Base-by-base conservation (phyloP, 805 yeast species). In the Wickerhamiella siamensis region DNA sequence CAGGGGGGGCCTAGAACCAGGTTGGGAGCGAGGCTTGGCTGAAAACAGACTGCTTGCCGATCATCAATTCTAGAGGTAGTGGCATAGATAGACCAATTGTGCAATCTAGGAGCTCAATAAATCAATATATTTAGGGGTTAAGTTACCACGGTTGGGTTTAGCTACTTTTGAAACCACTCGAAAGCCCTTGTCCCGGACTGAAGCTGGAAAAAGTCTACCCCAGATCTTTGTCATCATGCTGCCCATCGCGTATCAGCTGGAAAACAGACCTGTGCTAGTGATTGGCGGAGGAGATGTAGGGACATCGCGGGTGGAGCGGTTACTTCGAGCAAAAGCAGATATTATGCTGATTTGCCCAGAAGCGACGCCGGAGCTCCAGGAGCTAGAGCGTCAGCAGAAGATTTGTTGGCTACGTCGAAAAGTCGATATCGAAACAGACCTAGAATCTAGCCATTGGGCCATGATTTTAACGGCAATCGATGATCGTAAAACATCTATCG, bases 281-380 rank as follows among this genome's bases (percentile, higher is more conserved):
- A 72, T 82, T 33, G 94, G 94, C 0, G 84, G 79, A 5, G 67
- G 67, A 6, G 61, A 58, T 37, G 94, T 83, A 6, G 94, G 86
- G 0, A 64, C 76, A 9, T 71, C 83, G 15, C 61, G 94, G 40
- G 74, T 82, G 3, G 64, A 69, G 41, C 83, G 79, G 52, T 63
- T 83, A 17, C 56, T 81, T 3, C 70, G 71, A 15, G 87, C 93
- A 0, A 71, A 77, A 48, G 88, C 91, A 8, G 66, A 65, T 40
- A 69, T 83, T 33, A 77, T 84, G 0, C 77, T 83, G 8, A 65
- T 83, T 5, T 60, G 67, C 4, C 80, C 77, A 47, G 50, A 54
- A 33, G 50, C 66, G 29, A 43, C 53, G 53, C 61, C 75, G 44
- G 58, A 59, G 5, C 59, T 79, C 67, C 71, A 74, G 47, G 74